Base-by-base conservation (phyloP, 1,284 basidiomycete species). In the Laetiporus sulphureus region DNA sequence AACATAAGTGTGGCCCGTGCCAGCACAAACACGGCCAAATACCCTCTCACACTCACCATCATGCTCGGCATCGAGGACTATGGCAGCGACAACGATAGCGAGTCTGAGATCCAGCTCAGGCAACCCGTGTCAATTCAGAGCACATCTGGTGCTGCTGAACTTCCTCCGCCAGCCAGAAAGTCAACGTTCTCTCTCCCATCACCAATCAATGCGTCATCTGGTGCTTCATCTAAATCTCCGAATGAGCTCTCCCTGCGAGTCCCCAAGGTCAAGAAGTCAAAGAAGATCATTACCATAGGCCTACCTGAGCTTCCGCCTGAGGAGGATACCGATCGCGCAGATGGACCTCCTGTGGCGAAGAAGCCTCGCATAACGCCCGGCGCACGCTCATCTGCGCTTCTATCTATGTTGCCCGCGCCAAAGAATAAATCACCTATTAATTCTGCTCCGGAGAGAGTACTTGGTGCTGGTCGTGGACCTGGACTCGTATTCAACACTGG, bases 21-120 rank as follows among this genome's bases (percentile, higher is more conserved):
- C 23, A 31, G 4, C 5, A 12, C 22, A 37, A 40, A 42, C 37
- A 46, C 37, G 19, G 16, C 29, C 48, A 45, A 46, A 50, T 49
- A 25, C 20, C 36, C 36, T 40, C 45, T 42, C 25, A 32, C 46
- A 34, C 42, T 44, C 48, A 44, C 35, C 55, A 49, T 44, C 52
- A 88, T 86, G 83, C 73, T 87, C 51, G 83, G 82, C 36, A 68
- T 85, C 42, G 79, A 80, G 55, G 72, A 70, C 68, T 88, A 88
- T 53, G 82, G 81, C 46, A 86, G 81, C 60, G 81, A 72, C 58
- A 75, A 69, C 60, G 79, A 72, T 58, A 74, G 66, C 51, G 73
- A 73, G 40, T 62, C 67, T 35, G 76, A 80, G 41, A 37, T 36
- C 0, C 47, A 41, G 15, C 30, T 44, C 12, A 33, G 41, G n/a